These are phyloP conservation scores for Dothideomycetes sp. DNA, from an alignment of 2,329 filamentous ascomycete genomes.

Conservation along the genomic window DNA sequence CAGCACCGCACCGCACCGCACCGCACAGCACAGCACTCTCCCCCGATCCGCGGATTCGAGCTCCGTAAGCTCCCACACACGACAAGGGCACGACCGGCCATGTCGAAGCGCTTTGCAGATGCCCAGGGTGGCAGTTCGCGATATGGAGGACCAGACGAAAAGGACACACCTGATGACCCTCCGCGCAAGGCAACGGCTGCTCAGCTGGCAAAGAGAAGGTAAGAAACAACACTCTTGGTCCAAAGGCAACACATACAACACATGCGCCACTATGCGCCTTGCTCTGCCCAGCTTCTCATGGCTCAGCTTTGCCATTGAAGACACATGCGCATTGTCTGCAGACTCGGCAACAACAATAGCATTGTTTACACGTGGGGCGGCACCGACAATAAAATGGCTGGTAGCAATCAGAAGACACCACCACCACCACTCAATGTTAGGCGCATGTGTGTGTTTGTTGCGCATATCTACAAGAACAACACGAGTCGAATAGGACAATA, in stretches of 20 bases:
- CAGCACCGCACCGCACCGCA: too few species aligned
- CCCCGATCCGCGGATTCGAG: background rate
- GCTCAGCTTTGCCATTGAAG: too few species aligned
- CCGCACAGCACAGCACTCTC: background rate
- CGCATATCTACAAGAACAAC: too few species aligned
- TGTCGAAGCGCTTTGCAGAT: slow-evolving; percentile 12
- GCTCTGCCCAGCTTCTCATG: too few species aligned
- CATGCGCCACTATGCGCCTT: too few species aligned
- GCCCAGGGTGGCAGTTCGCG: slow-evolving; percentile 10
- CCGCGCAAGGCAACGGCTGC: slow-evolving; percentile 12
- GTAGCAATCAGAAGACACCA: too few species aligned
- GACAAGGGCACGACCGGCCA: background rate
- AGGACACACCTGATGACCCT: slow-evolving; percentile 8
- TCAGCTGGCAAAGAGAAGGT: slow-evolving; percentile 12
- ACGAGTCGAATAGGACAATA: too few species aligned
- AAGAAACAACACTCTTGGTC: slow-evolving; percentile 5
- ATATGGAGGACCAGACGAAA: slow-evolving; percentile 7
- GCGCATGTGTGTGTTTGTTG: too few species aligned
- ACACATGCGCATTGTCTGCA: too few species aligned
- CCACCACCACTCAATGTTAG: too few species aligned
- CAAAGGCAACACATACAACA: too few species aligned
- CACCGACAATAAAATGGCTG: background rate
- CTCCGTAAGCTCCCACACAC: background rate
- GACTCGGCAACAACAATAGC: slow-evolving; percentile 2
- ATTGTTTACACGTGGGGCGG: background rate